Base-by-base conservation (phyloP, 805 yeast genomes). In the Zygoascus ofunaensis region DNA sequence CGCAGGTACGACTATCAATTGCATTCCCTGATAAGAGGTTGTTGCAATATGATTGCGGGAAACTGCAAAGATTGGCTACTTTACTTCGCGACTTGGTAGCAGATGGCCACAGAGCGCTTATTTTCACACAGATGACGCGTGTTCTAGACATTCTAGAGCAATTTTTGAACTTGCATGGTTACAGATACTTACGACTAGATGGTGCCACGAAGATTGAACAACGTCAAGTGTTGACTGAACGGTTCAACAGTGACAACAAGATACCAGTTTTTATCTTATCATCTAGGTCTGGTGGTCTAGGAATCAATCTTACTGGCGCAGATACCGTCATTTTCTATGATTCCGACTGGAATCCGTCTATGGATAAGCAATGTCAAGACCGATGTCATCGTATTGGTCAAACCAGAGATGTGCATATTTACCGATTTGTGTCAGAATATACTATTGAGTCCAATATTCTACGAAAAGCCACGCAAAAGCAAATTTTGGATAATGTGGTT, bases 351-450 rank as follows among this genome's bases (percentile, higher is more conserved):
- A 92, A 92, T 60, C 99, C 99, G 2, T 95, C 97, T 1, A 92
- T 92, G 97, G 99, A 92, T 62, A 87, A 87, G 59, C 99, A 92
- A 65, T 92, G 98, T 66, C 98, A 92, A 64, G 99, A 92, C 65
- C 80, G 99, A 63, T 92, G 97, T 66, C 99, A 92, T 62, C 82
- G 99, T 70, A 92, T 92, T 61, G 99, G 99, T 4, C 99, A 92
- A 63, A 87, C 94, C 15, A 74, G 98, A 57, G 98, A 92, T 60
- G 99, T 92, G 30, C 98, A 92, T 62, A 92, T 92, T 46, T 92
- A 94, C 68, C 71, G 99, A 49, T 83, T 92, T 63, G 97, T 92
- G 21, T 84, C 95, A 22, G 98, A 92, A 65, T 87, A 77, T 66
- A 92, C 98, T 3, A 92, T 92, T 49, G 99, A 92, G 63, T 85